Percentiles rank a stretch among this genome's conserved stretches.
phyloP scores from a whole-genome alignment of 169 alveolate species.

The Babesia bovis region DNA sequence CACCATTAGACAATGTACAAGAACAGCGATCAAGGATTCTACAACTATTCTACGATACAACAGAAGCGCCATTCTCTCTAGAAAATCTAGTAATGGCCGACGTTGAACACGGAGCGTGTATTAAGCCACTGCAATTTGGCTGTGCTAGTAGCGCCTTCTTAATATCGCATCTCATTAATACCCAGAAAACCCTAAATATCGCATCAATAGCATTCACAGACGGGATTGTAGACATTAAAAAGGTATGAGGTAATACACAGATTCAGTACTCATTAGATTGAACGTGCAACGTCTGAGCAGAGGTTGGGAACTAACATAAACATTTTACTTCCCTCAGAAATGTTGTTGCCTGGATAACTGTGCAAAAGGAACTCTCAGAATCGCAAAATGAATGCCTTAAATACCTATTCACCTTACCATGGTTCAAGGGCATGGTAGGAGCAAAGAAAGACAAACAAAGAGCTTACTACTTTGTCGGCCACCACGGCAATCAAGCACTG shows the following conservation, averaged over 20 bases:
- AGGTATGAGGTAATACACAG: conserved; percentile 18
- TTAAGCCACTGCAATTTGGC: conserved; percentile 47
- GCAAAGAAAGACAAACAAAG: conserved; percentile 51
- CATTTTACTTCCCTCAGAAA: neutral
- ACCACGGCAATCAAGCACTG: conserved; percentile 50
- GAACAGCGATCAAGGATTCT: neutral
- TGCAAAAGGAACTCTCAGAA: conserved; percentile 23
- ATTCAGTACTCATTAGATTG: conserved; percentile 5
- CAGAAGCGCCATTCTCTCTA: conserved; percentile 35
- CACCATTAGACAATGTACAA: neutral
- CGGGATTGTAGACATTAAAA: conserved; percentile 28
- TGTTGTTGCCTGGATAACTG: conserved; percentile 35
- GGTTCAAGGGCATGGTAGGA: conserved; percentile 69
- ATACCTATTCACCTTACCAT: conserved; percentile 50
- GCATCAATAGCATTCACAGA: conserved; percentile 49
- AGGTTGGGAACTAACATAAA: neutral
- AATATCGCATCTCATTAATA: conserved; percentile 23
- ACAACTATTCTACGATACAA: conserved; percentile 36
- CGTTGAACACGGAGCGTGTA: conserved; percentile 42
- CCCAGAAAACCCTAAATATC: conserved; percentile 6
- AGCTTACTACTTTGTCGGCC: conserved; percentile 65
- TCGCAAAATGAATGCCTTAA: conserved; percentile 47
- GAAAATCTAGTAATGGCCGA: conserved; percentile 43
- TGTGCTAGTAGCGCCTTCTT: conserved; percentile 61
- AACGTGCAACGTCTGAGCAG: neutral